These are phyloP conservation scores for Spirogloea muscicola DNA, from an alignment of 139 green algal species.

Conservation along the genomic window DNA sequence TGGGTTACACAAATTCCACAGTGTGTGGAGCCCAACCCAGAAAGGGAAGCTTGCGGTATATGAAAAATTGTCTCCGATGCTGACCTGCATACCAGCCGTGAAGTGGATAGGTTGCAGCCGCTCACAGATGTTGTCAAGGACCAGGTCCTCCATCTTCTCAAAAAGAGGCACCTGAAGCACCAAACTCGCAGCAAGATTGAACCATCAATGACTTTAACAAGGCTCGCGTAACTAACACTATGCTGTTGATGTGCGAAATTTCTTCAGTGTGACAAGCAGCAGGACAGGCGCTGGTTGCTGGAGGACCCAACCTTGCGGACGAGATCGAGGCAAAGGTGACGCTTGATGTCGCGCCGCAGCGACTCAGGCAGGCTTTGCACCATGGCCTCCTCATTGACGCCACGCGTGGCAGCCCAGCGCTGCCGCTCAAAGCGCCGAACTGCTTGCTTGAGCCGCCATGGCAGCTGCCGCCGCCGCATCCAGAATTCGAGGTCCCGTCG, in stretches of 20 bases:
- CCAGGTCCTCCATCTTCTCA: not conserved
- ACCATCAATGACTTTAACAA: too few species aligned
- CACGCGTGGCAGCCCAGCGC: not conserved
- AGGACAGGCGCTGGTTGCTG: not conserved
- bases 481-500: slow-evolving; percentile 17
- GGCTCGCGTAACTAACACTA: not conserved
- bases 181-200: too few species aligned
- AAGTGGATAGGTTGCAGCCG: not conserved
- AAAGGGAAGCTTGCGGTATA: too few species aligned
- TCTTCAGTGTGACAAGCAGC: not conserved
- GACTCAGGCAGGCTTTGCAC: not conserved
- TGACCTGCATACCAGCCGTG: not conserved
- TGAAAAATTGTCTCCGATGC: too few species aligned
- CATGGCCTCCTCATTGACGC: slow-evolving; percentile 2
- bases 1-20: too few species aligned
- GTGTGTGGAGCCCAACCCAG: too few species aligned
- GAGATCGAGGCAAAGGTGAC: slow-evolving; percentile 6
- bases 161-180: slow-evolving; percentile 3
- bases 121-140: slow-evolving; percentile 20
- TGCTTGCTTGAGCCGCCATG: slow-evolving; percentile 3
- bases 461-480: slow-evolving; percentile 22
- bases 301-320: slow-evolving; percentile 16
- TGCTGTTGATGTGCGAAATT: not conserved
- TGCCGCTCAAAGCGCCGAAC: not conserved
- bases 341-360: slow-evolving; percentile 12